Evolutionary conservation across 164 flowering plant genomes (phyloP).

Genomic region (Santalum album): DNA sequence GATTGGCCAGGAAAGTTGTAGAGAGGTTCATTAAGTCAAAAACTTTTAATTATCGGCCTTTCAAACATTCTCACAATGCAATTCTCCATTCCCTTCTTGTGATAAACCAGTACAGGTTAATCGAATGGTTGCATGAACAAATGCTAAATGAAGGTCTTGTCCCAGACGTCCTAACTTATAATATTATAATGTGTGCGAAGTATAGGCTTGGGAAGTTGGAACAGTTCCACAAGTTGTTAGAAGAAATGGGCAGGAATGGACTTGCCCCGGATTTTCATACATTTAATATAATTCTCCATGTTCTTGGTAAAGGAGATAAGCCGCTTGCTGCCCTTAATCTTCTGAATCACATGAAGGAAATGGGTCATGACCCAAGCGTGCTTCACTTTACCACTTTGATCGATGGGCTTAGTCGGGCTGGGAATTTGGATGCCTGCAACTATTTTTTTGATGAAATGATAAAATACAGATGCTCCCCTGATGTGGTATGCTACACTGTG

Average conservation of each 20-base stretch:
- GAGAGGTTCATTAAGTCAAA: constrained; percentile 75
- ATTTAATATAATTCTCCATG: constrained; percentile 68
- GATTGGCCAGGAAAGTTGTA: constrained; percentile 55
- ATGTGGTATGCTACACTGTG: constrained; percentile 87
- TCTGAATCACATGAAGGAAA: constrained; percentile 70
- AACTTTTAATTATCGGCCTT: constrained; percentile 67
- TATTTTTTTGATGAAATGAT: constrained; percentile 72
- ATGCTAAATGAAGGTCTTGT: constrained; percentile 53
- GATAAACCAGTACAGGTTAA: constrained; percentile 49
- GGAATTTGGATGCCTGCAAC: constrained; percentile 72
- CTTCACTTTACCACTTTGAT: constrained; percentile 87
- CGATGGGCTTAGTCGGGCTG: constrained; percentile 86
- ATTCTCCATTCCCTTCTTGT: constrained; percentile 57
- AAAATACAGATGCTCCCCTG: constrained; percentile 56
- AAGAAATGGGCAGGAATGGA: constrained; percentile 61
- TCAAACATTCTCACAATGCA: constrained; percentile 71
- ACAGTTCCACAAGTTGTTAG: constrained; percentile 55
- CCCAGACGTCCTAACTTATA: constrained; percentile 73
- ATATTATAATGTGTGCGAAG: constrained; percentile 57
- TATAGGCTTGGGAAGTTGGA: constrained; percentile 63
- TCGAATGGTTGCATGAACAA: constrained; percentile 82
- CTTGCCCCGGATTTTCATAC: constrained; percentile 76
- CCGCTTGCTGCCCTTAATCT: constrained; percentile 67
- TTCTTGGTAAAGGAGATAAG: constrained; percentile 68
- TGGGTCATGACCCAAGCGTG: constrained; percentile 52